These are phyloP conservation scores for Fusarium sp. DNA, from an alignment of 2,329 filamentous ascomycete species.

Conservation along the genomic window DNA sequence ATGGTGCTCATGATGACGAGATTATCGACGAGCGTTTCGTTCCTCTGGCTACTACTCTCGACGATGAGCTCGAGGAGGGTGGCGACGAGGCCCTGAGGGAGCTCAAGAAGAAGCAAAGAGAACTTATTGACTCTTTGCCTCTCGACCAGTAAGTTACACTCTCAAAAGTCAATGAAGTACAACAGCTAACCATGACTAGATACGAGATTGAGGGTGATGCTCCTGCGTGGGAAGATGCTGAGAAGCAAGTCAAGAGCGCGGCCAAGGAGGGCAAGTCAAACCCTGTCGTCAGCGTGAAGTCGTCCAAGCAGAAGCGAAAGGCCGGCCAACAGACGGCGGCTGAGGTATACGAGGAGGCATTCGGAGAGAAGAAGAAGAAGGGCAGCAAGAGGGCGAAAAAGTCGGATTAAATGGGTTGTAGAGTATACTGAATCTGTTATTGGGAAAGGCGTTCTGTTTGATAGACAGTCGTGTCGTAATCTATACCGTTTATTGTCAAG, in stretches of 20 bases:
- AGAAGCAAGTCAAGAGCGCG: constrained; percentile 76
- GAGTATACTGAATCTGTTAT: constrained; percentile 36
- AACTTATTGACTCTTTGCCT: constrained; percentile 89
- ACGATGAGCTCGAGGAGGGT: constrained; percentile 86
- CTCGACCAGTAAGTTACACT: constrained; percentile 70
- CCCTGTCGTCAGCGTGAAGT: constrained; percentile 83
- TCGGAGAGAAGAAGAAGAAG: constrained; percentile 69
- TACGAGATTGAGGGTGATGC: constrained; percentile 73
- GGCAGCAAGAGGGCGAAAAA: constrained; percentile 56
- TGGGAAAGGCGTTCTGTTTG: constrained; percentile 44
- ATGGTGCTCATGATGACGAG: constrained; percentile 76
- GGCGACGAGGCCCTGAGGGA: constrained; percentile 79
- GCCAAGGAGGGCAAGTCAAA: constrained; percentile 66
- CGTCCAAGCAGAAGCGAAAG: constrained; percentile 81
- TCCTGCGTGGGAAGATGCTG: constrained; percentile 74
- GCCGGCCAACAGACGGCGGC: constrained; percentile 64
- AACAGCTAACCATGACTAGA: constrained; percentile 50
- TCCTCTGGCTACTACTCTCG: constrained; percentile 75
- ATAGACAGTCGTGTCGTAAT: constrained; percentile 36
- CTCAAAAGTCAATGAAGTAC: rapidly evolving
- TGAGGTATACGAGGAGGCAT: constrained; percentile 71
- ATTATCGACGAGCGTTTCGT: constrained; percentile 72
- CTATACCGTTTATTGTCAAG: constrained; percentile 19
- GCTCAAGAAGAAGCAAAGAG: constrained; percentile 82
- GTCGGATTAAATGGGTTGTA: constrained; percentile 37